phyloP scores from a whole-genome alignment of 768 basidiomycete genomes.

The Podaxis rugospora region DNA sequence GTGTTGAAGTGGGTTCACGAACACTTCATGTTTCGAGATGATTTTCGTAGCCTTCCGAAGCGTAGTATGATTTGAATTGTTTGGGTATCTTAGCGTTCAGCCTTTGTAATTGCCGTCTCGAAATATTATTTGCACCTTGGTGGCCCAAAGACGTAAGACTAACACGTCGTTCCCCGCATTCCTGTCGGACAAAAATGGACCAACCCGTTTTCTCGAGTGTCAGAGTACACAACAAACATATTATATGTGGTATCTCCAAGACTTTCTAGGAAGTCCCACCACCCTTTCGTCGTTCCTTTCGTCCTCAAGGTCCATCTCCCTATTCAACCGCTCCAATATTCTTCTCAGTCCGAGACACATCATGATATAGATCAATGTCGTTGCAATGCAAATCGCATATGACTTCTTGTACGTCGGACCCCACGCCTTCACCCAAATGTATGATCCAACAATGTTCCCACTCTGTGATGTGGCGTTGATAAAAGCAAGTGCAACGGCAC shows the following conservation, averaged over 20 bases:
- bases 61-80: slow-evolving; percentile 3
- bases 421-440: slow-evolving; percentile 66
- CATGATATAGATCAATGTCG: slow-evolving; percentile 44
- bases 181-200: no score
- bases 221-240: no score
- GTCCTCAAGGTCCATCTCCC: slow-evolving; percentile 33
- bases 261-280: slow-evolving; percentile 25
- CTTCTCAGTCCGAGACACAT: slow-evolving; percentile 45
- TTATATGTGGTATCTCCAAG: slow-evolving; percentile 10
- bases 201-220: no score
- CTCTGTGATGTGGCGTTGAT: slow-evolving; percentile 80
- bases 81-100: neutral
- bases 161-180: no score
- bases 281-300: slow-evolving; percentile 24
- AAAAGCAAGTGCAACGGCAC: slow-evolving; percentile 81
- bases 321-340: slow-evolving; percentile 39
- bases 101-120: slow-evolving; percentile 3
- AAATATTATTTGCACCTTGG: neutral
- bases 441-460: slow-evolving; percentile 84
- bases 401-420: slow-evolving; percentile 67
- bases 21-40: neutral
- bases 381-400: slow-evolving; percentile 68
- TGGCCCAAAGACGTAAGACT: neutral
- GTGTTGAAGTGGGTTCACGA: neutral
- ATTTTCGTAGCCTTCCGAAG: neutral